phyloP scores from a whole-genome alignment of 768 basidiomycete genomes.

The Chalciporus chontae region DNA sequence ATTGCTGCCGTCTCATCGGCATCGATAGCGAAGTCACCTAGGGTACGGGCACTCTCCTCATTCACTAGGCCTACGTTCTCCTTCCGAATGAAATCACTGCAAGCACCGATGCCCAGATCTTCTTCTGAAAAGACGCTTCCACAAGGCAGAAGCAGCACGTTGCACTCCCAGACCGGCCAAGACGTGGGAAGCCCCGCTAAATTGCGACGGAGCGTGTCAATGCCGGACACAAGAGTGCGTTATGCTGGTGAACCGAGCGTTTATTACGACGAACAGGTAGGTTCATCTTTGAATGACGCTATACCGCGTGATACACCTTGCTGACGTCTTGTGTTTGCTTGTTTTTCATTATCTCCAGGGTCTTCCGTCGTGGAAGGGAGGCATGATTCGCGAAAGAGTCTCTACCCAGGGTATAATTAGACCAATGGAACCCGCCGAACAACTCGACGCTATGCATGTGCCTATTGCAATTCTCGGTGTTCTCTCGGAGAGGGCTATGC shows the following conservation, averaged over 20 bases:
- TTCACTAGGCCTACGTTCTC: conserved; percentile 14
- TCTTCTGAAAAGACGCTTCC: conserved; percentile 11
- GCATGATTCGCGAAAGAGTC: conserved; percentile 91
- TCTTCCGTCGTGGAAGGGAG: conserved; percentile 38
- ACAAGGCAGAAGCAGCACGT: background rate
- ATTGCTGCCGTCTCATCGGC: background rate
- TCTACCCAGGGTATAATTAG: conserved; percentile 80
- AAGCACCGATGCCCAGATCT: conserved; percentile 12
- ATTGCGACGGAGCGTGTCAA: conserved; percentile 14
- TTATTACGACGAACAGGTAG: conserved; percentile 51
- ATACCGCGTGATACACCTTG: background rate
- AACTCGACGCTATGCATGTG: conserved; percentile 64
- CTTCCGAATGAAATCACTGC: conserved; percentile 15
- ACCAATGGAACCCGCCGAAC: conserved; percentile 66
- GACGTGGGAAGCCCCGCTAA: conserved; percentile 21
- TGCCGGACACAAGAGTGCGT: conserved; percentile 13
- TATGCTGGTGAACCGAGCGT: conserved; percentile 61
- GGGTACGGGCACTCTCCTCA: conserved; percentile 3
- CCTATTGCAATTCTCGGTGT: conserved; percentile 65
- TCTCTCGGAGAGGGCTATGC: conserved; percentile 69
- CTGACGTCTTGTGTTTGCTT: conserved; percentile 4
- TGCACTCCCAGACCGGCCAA: conserved; percentile 9
- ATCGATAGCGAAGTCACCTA: background rate
- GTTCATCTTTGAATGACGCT: conserved; percentile 11
- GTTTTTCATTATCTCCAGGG: conserved; percentile 27